phyloP scores from a whole-genome alignment of 2,329 filamentous ascomycete species.

The Zymoseptoria pseudotritici region DNA sequence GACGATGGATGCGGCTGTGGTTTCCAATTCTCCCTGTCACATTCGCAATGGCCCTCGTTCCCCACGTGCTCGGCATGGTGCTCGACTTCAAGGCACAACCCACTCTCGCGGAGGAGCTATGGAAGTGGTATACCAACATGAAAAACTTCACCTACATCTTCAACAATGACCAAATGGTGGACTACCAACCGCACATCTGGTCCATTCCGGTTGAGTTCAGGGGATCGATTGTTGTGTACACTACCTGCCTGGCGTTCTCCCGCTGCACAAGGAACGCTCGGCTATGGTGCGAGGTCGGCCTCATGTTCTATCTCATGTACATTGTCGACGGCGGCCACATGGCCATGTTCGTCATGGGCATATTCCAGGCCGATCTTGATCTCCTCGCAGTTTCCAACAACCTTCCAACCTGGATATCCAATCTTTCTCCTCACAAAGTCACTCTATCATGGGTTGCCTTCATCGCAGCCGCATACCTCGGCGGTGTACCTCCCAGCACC shows the following conservation, averaged over 20 bases:
- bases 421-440: slow-evolving; percentile 43
- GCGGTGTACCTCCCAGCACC: slow-evolving; percentile 51
- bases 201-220: slow-evolving; percentile 57
- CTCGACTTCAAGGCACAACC: slow-evolving; percentile 26
- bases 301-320: slow-evolving; percentile 61
- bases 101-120: slow-evolving; percentile 45
- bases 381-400: slow-evolving; percentile 44
- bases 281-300: slow-evolving; percentile 44
- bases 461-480: slow-evolving; percentile 47
- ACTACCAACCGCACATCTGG: slow-evolving; percentile 55
- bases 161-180: slow-evolving; percentile 49
- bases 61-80: slow-evolving; percentile 44
- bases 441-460: slow-evolving; percentile 50
- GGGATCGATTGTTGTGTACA: slow-evolving; percentile 59
- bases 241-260: slow-evolving; percentile 49
- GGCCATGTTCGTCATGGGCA: slow-evolving; percentile 53
- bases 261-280: slow-evolving; percentile 49
- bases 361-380: slow-evolving; percentile 57
- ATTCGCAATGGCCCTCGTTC: slow-evolving; percentile 46
- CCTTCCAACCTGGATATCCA: slow-evolving; percentile 44
- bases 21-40: slow-evolving; percentile 49
- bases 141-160: slow-evolving; percentile 66
- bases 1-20: slow-evolving; percentile 45
- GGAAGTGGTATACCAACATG: slow-evolving; percentile 47
- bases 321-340: slow-evolving; percentile 58